Base-by-base conservation (phyloP, 2,329 filamentous ascomycete species). In the Sphaerulina vaccinii region DNA sequence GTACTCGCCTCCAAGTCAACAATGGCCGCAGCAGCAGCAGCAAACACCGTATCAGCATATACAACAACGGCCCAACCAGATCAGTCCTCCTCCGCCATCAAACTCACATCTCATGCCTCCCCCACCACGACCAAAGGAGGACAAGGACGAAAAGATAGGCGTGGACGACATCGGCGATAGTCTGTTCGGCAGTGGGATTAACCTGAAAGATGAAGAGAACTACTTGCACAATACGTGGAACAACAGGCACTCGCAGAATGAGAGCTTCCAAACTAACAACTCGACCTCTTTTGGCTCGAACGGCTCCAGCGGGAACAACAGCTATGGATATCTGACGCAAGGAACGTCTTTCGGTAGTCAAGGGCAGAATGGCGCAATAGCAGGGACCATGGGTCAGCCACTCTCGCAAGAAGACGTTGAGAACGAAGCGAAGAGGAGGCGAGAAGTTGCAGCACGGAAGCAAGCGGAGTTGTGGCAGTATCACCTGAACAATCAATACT, bases 131-230 rank as follows among this genome's bases (percentile, higher is more conserved):
- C 82, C 82, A 10, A 71, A 81, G 70, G 67, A 76, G 49, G 74
- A 76, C 42, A 76, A 75, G 52, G 86, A 87, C 51, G 77, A 78
- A 58, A 80, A 83, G 37, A 78, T 80, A 21, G 73, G 75, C 41
- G 71, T 76, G 10, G 89, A 91, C 62, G 89, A 95, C 63, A 80
- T 91, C 39, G 88, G 86, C 59, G 91, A 96, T 72, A 87, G 90
- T 44, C 72, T 96, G 49, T 85, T 86, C 15, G 88, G 87, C 15
- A 92, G 90, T 13, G 90, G 90, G 43, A 90, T 96, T 57, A 88
- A 96, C 73, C 72, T 96, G 40, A 84, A 86, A 52, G 90, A 90
- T 58, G 91, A 96, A 69, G 89, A 95, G 65, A 88, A 90, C 62
- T 88, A 84, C 59, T 78, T 93, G 69, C 85, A 88, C 38, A 84